phyloP scores from a whole-genome alignment of 2,329 filamentous ascomycete species.

The Colletotrichum lentis region DNA sequence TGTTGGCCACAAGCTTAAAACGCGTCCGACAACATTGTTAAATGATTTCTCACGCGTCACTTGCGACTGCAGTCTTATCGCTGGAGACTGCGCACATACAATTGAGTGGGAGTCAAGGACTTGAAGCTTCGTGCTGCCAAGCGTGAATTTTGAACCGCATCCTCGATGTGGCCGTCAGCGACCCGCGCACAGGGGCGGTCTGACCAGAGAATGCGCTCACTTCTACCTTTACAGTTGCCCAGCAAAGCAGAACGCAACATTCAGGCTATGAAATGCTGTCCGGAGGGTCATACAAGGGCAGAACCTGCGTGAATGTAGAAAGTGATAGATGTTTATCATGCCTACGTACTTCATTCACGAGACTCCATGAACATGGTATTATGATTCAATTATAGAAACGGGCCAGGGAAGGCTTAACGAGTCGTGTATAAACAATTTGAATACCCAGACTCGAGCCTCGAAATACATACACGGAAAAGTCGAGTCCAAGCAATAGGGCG shows the following conservation, averaged over 20 bases:
- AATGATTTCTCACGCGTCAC: too few species aligned
- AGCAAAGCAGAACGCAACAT: background rate
- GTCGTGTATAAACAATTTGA: background rate
- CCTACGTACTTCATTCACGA: background rate
- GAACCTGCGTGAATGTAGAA: background rate
- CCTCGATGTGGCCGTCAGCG: background rate
- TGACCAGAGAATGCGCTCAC: background rate
- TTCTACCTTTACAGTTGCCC: too few species aligned
- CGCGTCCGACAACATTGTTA: too few species aligned
- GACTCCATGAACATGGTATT: background rate
- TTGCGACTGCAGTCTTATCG: background rate
- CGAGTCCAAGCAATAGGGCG: background rate
- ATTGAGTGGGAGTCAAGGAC: background rate
- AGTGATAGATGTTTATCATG: background rate
- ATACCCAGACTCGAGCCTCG: constrained; percentile 1
- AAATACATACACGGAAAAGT: constrained; percentile 12
- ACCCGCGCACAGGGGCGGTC: background rate
- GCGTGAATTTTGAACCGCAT: too few species aligned
- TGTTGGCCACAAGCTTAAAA: too few species aligned
- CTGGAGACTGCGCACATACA: background rate
- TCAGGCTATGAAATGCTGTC: background rate
- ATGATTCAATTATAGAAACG: too few species aligned
- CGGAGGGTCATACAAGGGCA: background rate
- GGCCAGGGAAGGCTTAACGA: too few species aligned
- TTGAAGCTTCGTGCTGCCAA: background rate